Base-by-base conservation (phyloP, 2,329 filamentous ascomycete genomes). In the Curvularia hawaiiensis region DNA sequence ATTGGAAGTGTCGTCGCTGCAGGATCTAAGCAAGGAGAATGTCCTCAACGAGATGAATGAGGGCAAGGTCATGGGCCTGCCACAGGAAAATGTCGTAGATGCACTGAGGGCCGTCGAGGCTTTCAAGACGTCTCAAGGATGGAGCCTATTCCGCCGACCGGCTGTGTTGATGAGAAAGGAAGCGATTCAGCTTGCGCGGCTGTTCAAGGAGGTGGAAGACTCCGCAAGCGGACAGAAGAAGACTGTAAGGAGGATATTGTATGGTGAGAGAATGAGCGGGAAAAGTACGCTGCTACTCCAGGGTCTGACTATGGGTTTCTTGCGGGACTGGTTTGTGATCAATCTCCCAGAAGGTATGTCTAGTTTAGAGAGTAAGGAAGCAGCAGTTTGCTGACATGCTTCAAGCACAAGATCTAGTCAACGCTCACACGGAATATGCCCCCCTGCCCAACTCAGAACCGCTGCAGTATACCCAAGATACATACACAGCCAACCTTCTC, bases 281-380 rank as follows among this genome's bases (percentile, higher is more conserved):
- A 99, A 98, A 85, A 97, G 90, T 74, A 86, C 95, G 67, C 79
- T 96, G 69, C 77, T 96, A 69, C 81, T 97, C 45, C 93, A 98
- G 79, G 90, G 90, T 39, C 86, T 96, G 84, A 82, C 90, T 18
- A 88, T 93, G 77, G 94, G 87, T 1, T 88, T 94, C 64, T 75
- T 93, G 70, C 91, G 92, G 75, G 84, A 90, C 28, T 98, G 93
- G 92, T 83, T 97, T 44, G 92, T 98, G 46, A 83, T 99, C 57
- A 89, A 91, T 71, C 84, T 98, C 50, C 93, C 95, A 38, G 92
- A 99, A 79, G 90, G 93, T 96, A 82, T 68, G 83, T 44, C 22
- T 11, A 70, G 48, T 3, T 28, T 10, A 31, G 22, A 7, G 28
- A 10, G 24, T 47, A 9, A 46, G n/a, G 14, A 8, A 10, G 35